phyloP scores from a whole-genome alignment of 768 basidiomycete genomes.

The Macrolepiota fuliginosa region DNA sequence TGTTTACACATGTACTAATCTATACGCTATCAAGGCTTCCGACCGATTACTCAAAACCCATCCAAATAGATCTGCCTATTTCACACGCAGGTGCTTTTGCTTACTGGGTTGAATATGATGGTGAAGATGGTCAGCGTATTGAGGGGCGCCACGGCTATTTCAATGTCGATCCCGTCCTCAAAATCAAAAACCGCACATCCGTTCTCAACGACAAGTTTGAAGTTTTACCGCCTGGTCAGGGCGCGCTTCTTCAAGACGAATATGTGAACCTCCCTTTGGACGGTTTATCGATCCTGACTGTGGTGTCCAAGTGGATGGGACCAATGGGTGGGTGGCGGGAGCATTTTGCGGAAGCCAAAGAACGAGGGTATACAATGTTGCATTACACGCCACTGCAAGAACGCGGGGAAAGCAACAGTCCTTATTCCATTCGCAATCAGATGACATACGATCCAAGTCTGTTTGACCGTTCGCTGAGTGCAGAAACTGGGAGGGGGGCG shows the following conservation, averaged over 20 bases:
- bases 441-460: slow-evolving; percentile 76
- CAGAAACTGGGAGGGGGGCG: slow-evolving; percentile 51
- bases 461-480: slow-evolving; percentile 41
- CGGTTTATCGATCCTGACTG: slow-evolving; percentile 83
- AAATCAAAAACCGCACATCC: slow-evolving; percentile 64
- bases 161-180: slow-evolving; percentile 91
- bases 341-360: slow-evolving; percentile 79
- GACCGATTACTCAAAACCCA: slow-evolving; percentile 83
- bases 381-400: slow-evolving; percentile 96
- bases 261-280: slow-evolving; percentile 77
- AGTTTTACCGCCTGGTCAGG: slow-evolving; percentile 49
- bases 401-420: slow-evolving; percentile 84
- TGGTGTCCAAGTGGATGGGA: slow-evolving; percentile 99
- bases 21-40: slow-evolving; percentile 58
- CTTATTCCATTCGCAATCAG: slow-evolving; percentile 93
- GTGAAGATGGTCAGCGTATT: slow-evolving; percentile 56
- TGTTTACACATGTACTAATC: slow-evolving; percentile 18
- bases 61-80: slow-evolving; percentile 93
- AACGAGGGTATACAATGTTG: slow-evolving; percentile 96
- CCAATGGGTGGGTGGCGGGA: slow-evolving; percentile 71
- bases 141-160: slow-evolving; percentile 92
- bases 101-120: slow-evolving; percentile 93
- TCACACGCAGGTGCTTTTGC: slow-evolving; percentile 95
- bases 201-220: slow-evolving; percentile 60
- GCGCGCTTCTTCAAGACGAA: slow-evolving; percentile 52